Conservation (phyloP, 2,329 filamentous ascomycete genomes). For the Chalaropsis thielavioides region DNA sequence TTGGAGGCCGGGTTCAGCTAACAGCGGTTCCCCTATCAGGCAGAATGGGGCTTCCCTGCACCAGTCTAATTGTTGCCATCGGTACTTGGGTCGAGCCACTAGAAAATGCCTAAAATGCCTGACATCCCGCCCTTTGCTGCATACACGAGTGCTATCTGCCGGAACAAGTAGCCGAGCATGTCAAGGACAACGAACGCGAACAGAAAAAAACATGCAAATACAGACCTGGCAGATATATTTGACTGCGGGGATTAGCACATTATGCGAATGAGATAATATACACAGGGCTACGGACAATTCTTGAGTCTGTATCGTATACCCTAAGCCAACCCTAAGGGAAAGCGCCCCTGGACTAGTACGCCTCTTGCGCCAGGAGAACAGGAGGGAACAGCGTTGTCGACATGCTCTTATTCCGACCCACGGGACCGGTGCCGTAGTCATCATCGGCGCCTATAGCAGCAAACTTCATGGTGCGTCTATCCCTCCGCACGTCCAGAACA, state of each 20-base stretch:
- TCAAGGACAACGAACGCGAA: neutral
- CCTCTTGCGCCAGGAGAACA: slow-evolving; percentile 9
- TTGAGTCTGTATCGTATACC: neutral
- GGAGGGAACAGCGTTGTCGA: slow-evolving; percentile 12
- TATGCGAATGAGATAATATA: neutral
- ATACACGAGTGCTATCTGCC: neutral
- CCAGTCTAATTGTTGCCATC: neutral
- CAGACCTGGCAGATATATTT: neutral
- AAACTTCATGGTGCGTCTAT: slow-evolving; percentile 47
- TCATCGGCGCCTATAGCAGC: slow-evolving; percentile 50
- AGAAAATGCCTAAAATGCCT: neutral
- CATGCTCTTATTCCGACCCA: slow-evolving; percentile 2
- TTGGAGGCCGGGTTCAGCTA: neutral
- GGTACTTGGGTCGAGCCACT: neutral
- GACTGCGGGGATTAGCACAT: neutral
- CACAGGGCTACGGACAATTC: neutral
- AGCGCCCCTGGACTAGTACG: neutral
- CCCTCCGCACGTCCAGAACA: slow-evolving; percentile 53
- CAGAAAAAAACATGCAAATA: neutral
- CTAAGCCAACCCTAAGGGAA: neutral
- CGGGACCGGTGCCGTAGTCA: slow-evolving; percentile 44
- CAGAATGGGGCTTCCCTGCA: neutral
- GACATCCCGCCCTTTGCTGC: neutral
- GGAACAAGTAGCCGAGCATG: neutral
- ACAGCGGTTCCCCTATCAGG: neutral